A percentile compares a stretch with the other conserved stretches of the same genome.
Conservation (phyloP, 257 asterid genomes). For the Echites panduratus region DNA sequence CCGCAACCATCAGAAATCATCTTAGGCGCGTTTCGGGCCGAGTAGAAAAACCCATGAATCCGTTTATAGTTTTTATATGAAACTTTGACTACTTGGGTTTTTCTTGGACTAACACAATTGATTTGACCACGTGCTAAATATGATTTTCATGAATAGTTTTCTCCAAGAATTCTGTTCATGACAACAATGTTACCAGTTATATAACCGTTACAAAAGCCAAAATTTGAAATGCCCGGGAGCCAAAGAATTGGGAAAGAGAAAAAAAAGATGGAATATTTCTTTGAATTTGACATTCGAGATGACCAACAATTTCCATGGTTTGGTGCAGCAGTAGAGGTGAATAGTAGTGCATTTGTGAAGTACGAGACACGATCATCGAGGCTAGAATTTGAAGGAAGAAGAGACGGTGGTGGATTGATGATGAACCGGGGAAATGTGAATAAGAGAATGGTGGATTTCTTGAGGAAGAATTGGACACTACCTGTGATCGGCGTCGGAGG, state of each 20-base stretch:
- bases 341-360: conserved; percentile 29
- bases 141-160: neutral
- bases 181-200: conserved; percentile 7
- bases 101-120: conserved; percentile 1
- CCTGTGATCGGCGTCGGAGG: neutral
- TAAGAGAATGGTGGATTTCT: conserved; percentile 41
- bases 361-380: no score
- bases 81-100: neutral
- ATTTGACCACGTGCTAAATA: conserved; percentile 26
- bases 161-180: neutral
- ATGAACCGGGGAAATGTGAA: conserved; percentile 21
- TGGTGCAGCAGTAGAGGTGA: conserved; percentile 17
- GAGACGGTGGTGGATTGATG: no score
- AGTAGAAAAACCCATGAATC: neutral
- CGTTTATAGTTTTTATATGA: neutral
- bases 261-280: conserved; percentile 29
- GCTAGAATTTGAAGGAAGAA: no score
- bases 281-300: conserved; percentile 5
- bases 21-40: no score
- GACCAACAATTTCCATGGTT: conserved; percentile 20
- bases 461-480: conserved; percentile 30
- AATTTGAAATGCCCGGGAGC: neutral
- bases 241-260: neutral
- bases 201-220: conserved; percentile 16
- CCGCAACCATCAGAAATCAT: no score